Percentiles rank a stretch among this genome's conserved stretches.
These are phyloP conservation scores for Cetradonia linearis DNA, from an alignment of 495 filamentous ascomycete genomes.

Conservation along the genomic window DNA sequence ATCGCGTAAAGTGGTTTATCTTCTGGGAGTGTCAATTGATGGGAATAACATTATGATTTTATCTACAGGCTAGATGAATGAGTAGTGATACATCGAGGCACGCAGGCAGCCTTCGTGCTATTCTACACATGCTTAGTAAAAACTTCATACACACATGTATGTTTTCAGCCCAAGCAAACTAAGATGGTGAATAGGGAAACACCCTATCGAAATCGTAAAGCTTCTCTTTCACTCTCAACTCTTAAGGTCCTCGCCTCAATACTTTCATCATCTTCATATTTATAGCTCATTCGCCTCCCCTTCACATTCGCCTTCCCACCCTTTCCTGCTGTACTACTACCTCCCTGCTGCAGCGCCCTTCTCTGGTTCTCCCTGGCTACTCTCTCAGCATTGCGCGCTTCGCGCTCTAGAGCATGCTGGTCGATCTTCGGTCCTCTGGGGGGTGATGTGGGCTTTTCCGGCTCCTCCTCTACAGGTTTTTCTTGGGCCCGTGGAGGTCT, in stretches of 20 bases:
- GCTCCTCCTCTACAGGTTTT: conserved; percentile 25
- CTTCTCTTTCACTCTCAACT: conserved; percentile 41
- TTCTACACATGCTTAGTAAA: neutral
- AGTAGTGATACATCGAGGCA: conserved; percentile 1
- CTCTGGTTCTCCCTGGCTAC: conserved; percentile 69
- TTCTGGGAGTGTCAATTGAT: neutral
- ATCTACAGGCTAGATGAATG: neutral
- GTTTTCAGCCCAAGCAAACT: neutral
- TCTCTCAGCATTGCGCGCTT: conserved; percentile 64
- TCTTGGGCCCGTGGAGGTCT: conserved; percentile 17
- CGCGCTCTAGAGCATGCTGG: conserved; percentile 65
- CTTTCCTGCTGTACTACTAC: conserved; percentile 30
- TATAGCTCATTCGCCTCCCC: conserved; percentile 44
- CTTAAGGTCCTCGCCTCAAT: conserved; percentile 29
- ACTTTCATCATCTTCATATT: conserved; percentile 50
- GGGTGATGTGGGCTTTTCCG: conserved; percentile 28
- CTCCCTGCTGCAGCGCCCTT: conserved; percentile 39
- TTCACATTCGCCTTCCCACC: conserved; percentile 38
- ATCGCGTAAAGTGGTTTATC: neutral
- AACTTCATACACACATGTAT: neutral
- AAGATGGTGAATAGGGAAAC: neutral
- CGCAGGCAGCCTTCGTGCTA: neutral
- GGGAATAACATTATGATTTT: neutral
- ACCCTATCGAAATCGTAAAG: conserved; percentile 15
- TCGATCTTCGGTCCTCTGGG: conserved; percentile 44